A percentile compares a stretch with the other conserved stretches of the same genome.
Evolutionary conservation across 2,329 filamentous ascomycete species (phyloP).

Genomic region (Sporothrix pallida): DNA sequence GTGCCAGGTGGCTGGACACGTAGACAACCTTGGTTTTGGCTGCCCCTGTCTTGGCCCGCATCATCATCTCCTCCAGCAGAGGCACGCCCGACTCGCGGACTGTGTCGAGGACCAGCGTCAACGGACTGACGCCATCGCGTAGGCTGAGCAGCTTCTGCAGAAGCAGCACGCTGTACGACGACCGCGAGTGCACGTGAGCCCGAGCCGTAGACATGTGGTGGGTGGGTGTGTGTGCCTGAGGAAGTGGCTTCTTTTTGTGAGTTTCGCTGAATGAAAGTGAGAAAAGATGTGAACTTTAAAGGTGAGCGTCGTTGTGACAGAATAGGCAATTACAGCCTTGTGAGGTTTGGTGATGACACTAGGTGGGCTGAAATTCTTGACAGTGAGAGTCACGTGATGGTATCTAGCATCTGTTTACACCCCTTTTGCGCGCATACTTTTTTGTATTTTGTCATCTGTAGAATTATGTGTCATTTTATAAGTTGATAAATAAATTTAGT

Average conservation of each 20-base stretch:
- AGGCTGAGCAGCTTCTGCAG: slow-evolving; percentile 42
- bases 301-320: background rate
- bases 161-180: slow-evolving; percentile 41
- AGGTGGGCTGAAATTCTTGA: slow-evolving; percentile 5
- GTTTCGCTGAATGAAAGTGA: background rate
- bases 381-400: background rate
- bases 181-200: slow-evolving; percentile 39
- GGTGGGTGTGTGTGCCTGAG: background rate
- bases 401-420: background rate
- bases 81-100: slow-evolving; percentile 79
- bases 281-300: background rate
- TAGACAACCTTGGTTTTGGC: slow-evolving; percentile 61
- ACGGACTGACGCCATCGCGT: slow-evolving; percentile 68
- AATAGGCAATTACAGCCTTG: slow-evolving; percentile 25
- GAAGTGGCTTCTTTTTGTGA: background rate
- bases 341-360: background rate
- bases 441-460: too few species aligned
- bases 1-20: slow-evolving; percentile 71
- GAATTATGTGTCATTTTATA: too few species aligned
- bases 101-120: slow-evolving; percentile 84
- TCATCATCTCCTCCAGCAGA: slow-evolving; percentile 74
- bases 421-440: background rate
- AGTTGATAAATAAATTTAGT: too few species aligned
- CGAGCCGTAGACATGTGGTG: slow-evolving; percentile 3
- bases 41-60: slow-evolving; percentile 76